Evolutionary conservation across 768 basidiomycete genomes (phyloP).

Genomic region (Galerina sulciceps): DNA sequence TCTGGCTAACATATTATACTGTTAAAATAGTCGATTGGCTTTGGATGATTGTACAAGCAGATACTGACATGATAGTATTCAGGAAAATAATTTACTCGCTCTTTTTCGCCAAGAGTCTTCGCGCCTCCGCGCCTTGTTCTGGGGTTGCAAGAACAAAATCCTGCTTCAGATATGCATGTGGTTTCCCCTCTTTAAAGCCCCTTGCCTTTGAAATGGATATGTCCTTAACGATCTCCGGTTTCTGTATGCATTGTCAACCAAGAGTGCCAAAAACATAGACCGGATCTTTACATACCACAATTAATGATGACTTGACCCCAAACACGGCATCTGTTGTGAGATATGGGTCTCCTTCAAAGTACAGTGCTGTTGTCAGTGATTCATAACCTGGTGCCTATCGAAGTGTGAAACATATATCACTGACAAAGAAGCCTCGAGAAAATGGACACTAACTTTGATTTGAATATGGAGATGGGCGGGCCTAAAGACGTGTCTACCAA

Average conservation of each 20-base stretch:
- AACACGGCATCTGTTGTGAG: conserved; percentile 77
- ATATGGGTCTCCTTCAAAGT: conserved; percentile 71
- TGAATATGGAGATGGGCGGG: conserved; percentile 83
- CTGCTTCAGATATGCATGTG: conserved; percentile 41
- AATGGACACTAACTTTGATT: conserved; percentile 50
- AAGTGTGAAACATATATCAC: conserved; percentile 20
- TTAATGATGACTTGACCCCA: conserved; percentile 78
- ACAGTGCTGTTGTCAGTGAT: conserved; percentile 75
- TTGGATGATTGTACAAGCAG: too few species aligned
- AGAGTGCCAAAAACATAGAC: not conserved
- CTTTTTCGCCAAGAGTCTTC: conserved; percentile 19
- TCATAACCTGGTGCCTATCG: conserved; percentile 71
- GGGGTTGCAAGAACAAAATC: conserved; percentile 47
- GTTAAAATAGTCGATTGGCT: too few species aligned
- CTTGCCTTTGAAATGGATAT: conserved; percentile 56
- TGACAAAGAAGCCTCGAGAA: not conserved
- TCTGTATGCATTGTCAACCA: conserved; percentile 2
- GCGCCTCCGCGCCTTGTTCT: conserved; percentile 40
- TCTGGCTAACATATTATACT: too few species aligned
- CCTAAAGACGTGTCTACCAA: conserved; percentile 74
- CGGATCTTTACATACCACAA: conserved; percentile 57
- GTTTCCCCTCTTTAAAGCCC: conserved; percentile 48
- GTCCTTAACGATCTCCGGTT: conserved; percentile 53
- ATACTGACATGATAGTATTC: not conserved
- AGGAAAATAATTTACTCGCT: not conserved